Conservation (phyloP, 108 stramenopile genomes). For the Nitzschia inconspicua region DNA sequence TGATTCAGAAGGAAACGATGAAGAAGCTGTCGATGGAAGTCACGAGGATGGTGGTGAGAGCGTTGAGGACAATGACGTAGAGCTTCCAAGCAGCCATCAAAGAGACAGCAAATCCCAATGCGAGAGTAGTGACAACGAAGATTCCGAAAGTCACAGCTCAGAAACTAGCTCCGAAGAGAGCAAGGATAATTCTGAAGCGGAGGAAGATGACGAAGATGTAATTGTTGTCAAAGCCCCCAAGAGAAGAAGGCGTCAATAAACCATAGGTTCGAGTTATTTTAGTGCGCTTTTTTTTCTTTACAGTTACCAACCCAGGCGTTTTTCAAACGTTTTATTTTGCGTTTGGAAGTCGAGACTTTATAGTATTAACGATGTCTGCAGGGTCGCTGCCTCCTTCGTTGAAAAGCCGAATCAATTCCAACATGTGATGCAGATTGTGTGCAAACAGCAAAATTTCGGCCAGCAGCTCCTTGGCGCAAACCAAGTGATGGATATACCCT, state of each 20-base stretch:
- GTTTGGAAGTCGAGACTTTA: no score
- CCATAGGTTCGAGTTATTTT: no score
- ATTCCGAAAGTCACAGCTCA: constrained; percentile 17
- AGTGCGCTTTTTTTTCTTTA: no score
- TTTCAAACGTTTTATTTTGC: no score
- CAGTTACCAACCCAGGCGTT: no score
- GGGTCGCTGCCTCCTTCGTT: no score
- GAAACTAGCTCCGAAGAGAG: constrained; percentile 14
- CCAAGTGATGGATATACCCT: constrained; percentile 80
- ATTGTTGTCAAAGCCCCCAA: background rate
- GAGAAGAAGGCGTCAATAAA: constrained; percentile 4
- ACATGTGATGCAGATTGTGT: constrained; percentile 79
- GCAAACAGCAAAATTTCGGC: constrained; percentile 77
- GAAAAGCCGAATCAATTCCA: constrained; percentile 23
- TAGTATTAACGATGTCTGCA: no score
- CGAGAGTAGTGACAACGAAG: constrained; percentile 21
- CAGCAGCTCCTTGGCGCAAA: constrained; percentile 75
- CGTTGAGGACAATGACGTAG: constrained; percentile 19
- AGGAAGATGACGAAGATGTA: constrained; percentile 12
- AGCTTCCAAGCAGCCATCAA: no score
- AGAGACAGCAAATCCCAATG: no score
- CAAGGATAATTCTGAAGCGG: background rate
- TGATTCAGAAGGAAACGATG: constrained; percentile 28
- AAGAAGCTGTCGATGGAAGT: background rate
- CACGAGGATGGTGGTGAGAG: background rate